A percentile compares a stretch with the other conserved stretches of the same genome.
These are phyloP conservation scores for Alternaria brassicae DNA, from an alignment of 2,329 filamentous ascomycete genomes.

Conservation along the genomic window DNA sequence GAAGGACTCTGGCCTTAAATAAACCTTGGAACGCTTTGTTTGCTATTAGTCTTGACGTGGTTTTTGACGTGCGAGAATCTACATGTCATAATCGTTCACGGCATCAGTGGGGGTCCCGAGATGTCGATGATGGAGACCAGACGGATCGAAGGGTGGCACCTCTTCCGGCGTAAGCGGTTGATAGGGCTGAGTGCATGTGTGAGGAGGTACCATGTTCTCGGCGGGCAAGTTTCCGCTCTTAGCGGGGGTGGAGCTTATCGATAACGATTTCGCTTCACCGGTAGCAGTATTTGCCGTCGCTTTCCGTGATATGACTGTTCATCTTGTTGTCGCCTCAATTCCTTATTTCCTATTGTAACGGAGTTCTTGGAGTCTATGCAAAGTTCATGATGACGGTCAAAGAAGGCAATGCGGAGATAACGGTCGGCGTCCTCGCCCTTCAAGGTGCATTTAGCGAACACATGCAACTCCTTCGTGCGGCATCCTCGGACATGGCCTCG, in stretches of 20 bases:
- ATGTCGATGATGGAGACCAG: slow-evolving; percentile 7
- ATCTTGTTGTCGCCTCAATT: background rate
- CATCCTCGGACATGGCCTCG: slow-evolving; percentile 60
- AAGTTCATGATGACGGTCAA: slow-evolving; percentile 33
- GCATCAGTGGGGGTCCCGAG: slow-evolving; percentile 15
- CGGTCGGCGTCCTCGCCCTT: slow-evolving; percentile 73
- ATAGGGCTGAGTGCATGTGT: slow-evolving; percentile 7
- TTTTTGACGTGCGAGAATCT: slow-evolving; percentile 2
- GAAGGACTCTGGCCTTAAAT: slow-evolving; percentile 3
- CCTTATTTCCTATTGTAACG: slow-evolving; percentile 10
- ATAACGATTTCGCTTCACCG: slow-evolving; percentile 22
- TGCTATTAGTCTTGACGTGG: background rate
- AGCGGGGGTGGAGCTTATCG: slow-evolving; percentile 21
- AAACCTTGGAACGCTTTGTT: background rate
- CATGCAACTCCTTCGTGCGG: slow-evolving; percentile 74
- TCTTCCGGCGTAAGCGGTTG: slow-evolving; percentile 10
- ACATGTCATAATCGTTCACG: slow-evolving; percentile 8
- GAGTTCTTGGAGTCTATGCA: background rate
- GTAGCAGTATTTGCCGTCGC: slow-evolving; percentile 6
- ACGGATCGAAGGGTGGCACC: background rate
- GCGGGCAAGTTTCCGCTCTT: slow-evolving; percentile 2
- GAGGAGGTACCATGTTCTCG: slow-evolving; percentile 1
- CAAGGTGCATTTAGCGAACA: slow-evolving; percentile 96
- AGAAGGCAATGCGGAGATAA: slow-evolving; percentile 45
- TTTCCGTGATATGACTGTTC: slow-evolving; percentile 15